These are phyloP conservation scores for Volutella citrinella DNA, from an alignment of 2,329 filamentous ascomycete genomes.

Conservation along the genomic window DNA sequence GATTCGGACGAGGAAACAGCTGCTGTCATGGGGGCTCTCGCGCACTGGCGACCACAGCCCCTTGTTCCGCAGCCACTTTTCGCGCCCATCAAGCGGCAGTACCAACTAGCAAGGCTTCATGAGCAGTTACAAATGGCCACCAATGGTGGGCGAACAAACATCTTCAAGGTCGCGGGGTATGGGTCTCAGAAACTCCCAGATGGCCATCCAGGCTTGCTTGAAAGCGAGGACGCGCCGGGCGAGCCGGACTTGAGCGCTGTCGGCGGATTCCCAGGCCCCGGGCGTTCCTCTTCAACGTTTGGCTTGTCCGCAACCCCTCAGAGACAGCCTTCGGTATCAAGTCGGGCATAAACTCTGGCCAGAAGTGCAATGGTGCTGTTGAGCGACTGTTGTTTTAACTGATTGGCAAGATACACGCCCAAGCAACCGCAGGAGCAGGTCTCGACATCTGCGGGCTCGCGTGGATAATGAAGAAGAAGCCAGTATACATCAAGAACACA, in stretches of 20 bases:
- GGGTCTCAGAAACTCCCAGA: constrained; percentile 54
- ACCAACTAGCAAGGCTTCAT: constrained; percentile 60
- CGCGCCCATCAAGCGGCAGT: constrained; percentile 59
- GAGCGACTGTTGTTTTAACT: too few species aligned
- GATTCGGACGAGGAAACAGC: constrained; percentile 95
- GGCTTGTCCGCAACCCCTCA: constrained; percentile 39
- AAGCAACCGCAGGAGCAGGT: too few species aligned
- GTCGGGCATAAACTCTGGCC: constrained; percentile 47
- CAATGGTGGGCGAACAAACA: constrained; percentile 63
- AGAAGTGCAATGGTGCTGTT: too few species aligned
- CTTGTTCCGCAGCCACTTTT: constrained; percentile 65
- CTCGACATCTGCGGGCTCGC: too few species aligned
- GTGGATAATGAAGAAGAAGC: too few species aligned
- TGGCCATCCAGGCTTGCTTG: constrained; percentile 43
- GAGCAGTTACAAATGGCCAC: constrained; percentile 66
- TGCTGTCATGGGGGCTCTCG: constrained; percentile 78
- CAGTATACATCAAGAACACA: too few species aligned
- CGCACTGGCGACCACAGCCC: constrained; percentile 74
- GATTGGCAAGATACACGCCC: too few species aligned
- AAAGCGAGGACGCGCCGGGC: constrained; percentile 56
- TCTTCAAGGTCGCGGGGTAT: constrained; percentile 58
- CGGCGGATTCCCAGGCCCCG: constrained; percentile 33
- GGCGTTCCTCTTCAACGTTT: constrained; percentile 44
- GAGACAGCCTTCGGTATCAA: constrained; percentile 45
- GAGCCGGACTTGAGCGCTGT: constrained; percentile 49